Evolutionary conservation across 768 basidiomycete species (phyloP).

Genomic region (Suillus subalutaceus): DNA sequence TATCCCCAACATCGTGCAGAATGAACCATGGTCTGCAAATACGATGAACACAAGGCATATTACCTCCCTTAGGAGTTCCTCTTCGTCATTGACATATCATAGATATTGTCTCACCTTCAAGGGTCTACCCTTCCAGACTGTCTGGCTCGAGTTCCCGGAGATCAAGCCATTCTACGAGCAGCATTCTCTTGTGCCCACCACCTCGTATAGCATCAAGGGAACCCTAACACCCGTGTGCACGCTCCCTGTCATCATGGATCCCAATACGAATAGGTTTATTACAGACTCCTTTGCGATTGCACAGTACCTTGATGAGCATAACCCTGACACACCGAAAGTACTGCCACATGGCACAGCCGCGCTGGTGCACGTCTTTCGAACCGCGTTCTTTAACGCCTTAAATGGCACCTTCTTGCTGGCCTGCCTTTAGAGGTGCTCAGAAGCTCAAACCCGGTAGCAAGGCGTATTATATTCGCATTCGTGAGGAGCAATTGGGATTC

Average conservation of each 20-base stretch:
- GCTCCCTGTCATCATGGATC: constrained; percentile 54
- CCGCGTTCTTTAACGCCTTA: constrained; percentile 15
- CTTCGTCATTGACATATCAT: neutral
- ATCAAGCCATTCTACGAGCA: constrained; percentile 38
- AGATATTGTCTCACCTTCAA: constrained; percentile 28
- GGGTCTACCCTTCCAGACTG: constrained; percentile 45
- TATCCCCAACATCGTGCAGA: constrained; percentile 30
- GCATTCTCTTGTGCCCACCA: constrained; percentile 26
- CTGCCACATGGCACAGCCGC: constrained; percentile 38
- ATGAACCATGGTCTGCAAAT: constrained; percentile 42
- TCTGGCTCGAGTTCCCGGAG: constrained; percentile 56
- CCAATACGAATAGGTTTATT: constrained; percentile 39
- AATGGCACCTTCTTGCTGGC: constrained; percentile 21
- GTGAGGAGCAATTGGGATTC: constrained; percentile 34
- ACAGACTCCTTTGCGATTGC: constrained; percentile 51
- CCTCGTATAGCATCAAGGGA: constrained; percentile 20
- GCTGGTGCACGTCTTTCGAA: constrained; percentile 34
- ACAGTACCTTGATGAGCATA: constrained; percentile 51
- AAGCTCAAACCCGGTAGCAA: constrained; percentile 37
- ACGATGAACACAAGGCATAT: constrained; percentile 39
- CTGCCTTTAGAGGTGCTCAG: constrained; percentile 25
- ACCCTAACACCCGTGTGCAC: constrained; percentile 39
- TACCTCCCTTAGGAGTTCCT: neutral
- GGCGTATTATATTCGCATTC: constrained; percentile 43
- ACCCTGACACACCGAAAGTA: constrained; percentile 45